These are phyloP conservation scores for Xanthoparmelia taractica DNA, from an alignment of 495 filamentous ascomycete genomes.

Conservation along the genomic window DNA sequence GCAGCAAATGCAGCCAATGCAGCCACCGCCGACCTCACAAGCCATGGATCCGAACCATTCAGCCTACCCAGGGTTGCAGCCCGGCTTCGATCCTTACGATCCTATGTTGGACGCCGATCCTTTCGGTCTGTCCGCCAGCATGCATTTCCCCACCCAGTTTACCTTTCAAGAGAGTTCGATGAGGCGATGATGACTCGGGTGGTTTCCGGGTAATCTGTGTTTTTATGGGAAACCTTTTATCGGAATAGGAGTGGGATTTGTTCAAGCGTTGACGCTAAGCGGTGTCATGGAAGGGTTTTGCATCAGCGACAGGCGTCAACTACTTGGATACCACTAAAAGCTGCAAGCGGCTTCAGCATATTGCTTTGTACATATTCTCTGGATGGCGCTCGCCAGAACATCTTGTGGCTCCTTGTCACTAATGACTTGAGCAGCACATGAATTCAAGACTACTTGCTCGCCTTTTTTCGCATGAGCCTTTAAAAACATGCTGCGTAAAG, in stretches of 20 bases:
- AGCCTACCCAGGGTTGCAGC: conserved; percentile 50
- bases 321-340: conserved; percentile 14
- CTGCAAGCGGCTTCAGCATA: conserved; percentile 6
- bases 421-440: neutral
- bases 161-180: conserved; percentile 31
- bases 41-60: conserved; percentile 34
- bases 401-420: neutral
- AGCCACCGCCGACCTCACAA: conserved; percentile 29
- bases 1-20: conserved; percentile 28
- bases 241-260: neutral
- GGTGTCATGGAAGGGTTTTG: neutral
- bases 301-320: conserved; percentile 17
- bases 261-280: neutral
- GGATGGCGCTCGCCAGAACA: neutral
- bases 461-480: neutral
- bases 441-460: no score
- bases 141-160: conserved; percentile 90
- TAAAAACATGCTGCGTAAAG: neutral
- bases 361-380: conserved; percentile 10
- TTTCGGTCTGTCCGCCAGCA: conserved; percentile 82
- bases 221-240: neutral
- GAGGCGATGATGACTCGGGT: conserved; percentile 17
- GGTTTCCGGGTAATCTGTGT: neutral
- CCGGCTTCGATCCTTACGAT: conserved; percentile 70
- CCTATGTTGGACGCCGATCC: conserved; percentile 83